Evolutionary conservation across 805 yeast genomes (phyloP).

Genomic region (Barnettozyma sucrosica): DNA sequence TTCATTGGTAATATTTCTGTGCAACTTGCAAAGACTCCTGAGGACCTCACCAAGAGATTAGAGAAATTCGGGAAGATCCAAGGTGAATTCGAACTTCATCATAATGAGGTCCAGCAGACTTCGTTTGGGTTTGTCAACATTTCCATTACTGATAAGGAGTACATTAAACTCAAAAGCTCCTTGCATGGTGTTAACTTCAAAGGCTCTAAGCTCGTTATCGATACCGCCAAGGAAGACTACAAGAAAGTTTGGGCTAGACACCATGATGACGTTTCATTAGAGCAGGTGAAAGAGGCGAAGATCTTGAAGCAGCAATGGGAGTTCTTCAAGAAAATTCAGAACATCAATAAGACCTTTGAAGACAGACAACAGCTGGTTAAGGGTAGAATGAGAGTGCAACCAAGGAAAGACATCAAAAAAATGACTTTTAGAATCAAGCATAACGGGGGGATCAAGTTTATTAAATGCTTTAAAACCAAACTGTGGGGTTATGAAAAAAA

Average conservation of each 20-base stretch:
- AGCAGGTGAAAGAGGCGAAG: conserved; percentile 29
- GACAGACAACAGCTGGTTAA: conserved; percentile 39
- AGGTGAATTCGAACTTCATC: conserved; percentile 47
- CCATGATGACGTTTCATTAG: conserved; percentile 34
- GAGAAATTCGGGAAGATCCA: conserved; percentile 54
- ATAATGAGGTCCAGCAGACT: conserved; percentile 34
- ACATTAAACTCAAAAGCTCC: conserved; percentile 44
- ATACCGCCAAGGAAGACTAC: conserved; percentile 55
- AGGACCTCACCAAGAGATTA: conserved; percentile 50
- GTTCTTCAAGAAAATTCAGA: conserved; percentile 31
- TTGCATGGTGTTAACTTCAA: conserved; percentile 71
- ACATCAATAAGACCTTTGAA: conserved; percentile 31
- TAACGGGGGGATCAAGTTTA: conserved; percentile 49
- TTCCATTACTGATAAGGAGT: conserved; percentile 40
- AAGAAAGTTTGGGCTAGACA: conserved; percentile 43
- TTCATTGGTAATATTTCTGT: conserved; percentile 68
- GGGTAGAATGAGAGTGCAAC: conserved; percentile 59
- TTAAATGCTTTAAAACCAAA: conserved; percentile 65
- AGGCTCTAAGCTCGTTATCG: conserved; percentile 61
- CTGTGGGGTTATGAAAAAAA: conserved; percentile 88
- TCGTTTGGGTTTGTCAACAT: conserved; percentile 65
- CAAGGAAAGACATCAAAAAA: conserved; percentile 45
- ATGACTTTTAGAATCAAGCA: conserved; percentile 61
- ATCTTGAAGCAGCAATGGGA: conserved; percentile 34
- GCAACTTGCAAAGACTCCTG: conserved; percentile 38